These are phyloP conservation scores for Candida silvicultrix DNA, from an alignment of 805 yeast genomes.

Conservation along the genomic window DNA sequence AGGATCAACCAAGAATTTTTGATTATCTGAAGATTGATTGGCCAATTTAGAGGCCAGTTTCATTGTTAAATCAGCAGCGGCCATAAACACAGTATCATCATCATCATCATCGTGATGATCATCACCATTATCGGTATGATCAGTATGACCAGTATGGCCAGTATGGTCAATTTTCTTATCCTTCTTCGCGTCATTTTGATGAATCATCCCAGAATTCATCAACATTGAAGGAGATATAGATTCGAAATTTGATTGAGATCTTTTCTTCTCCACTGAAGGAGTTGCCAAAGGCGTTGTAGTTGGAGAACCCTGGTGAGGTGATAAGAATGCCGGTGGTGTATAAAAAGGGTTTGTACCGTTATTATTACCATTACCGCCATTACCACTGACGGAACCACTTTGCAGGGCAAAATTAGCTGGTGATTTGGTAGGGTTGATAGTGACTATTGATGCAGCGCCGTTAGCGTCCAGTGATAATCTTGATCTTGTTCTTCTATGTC, in stretches of 20 bases:
- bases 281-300: constrained; percentile 19
- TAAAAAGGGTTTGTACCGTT: constrained; percentile 40
- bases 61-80: constrained; percentile 25
- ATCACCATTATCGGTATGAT: too few species aligned
- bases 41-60: constrained; percentile 20
- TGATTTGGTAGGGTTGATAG: constrained; percentile 25
- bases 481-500: constrained; percentile 35
- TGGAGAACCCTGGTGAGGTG: constrained; percentile 29
- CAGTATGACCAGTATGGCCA: too few species aligned
- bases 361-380: background rate
- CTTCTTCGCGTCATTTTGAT: background rate
- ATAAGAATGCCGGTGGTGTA: constrained; percentile 36
- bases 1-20: constrained; percentile 2
- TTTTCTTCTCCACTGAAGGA: constrained; percentile 10
- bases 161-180: too few species aligned
- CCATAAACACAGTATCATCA: constrained; percentile 12
- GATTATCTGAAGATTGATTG: background rate
- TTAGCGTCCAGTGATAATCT: constrained; percentile 31
- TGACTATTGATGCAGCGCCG: constrained; percentile 20
- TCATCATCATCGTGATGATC: too few species aligned
- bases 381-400: background rate
- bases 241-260: constrained; percentile 2
- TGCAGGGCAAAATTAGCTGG: constrained; percentile 17
- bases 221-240: constrained; percentile 19
- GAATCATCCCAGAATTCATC: constrained; percentile 9